phyloP scores from a whole-genome alignment of 208 protist species.

The Trypanosoma lewisi region DNA sequence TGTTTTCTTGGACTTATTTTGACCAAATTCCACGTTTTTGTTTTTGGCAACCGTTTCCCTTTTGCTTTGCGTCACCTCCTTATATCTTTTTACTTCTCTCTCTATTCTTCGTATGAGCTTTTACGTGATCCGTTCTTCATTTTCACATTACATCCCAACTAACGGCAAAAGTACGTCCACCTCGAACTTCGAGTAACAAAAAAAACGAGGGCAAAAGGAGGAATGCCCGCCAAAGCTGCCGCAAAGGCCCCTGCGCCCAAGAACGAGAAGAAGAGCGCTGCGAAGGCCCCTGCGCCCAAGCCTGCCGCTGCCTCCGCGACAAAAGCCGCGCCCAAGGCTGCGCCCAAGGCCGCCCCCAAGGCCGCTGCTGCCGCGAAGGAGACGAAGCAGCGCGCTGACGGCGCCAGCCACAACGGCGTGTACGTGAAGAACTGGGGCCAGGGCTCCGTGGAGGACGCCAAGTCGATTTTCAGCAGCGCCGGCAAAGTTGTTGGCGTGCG shows the following conservation, averaged over 20 bases:
- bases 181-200: slow-evolving; percentile 89
- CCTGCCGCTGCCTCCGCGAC: slow-evolving; percentile 33
- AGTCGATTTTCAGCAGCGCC: slow-evolving; percentile 47
- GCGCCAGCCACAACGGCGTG: slow-evolving; percentile 63
- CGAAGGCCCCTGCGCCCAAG: slow-evolving; percentile 41
- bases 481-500: slow-evolving; percentile 58
- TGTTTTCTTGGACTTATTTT: no score
- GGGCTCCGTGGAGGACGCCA: slow-evolving; percentile 67
- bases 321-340: slow-evolving; percentile 20
- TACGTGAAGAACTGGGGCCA: slow-evolving; percentile 87
- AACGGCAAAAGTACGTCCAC: slow-evolving; percentile 35
- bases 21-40: no score
- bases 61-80: neutral
- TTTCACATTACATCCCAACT: no score
- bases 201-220: slow-evolving; percentile 43
- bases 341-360: neutral
- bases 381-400: slow-evolving; percentile 26
- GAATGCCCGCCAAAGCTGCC: slow-evolving; percentile 60
- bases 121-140: no score
- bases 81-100: neutral
- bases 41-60: no score
- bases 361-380: slow-evolving; percentile 10
- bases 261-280: slow-evolving; percentile 39
- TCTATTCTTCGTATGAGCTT: no score
- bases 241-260: slow-evolving; percentile 47